Conservation (phyloP, 176 grass and related monocot species). For the Oryza coarctata region DNA sequence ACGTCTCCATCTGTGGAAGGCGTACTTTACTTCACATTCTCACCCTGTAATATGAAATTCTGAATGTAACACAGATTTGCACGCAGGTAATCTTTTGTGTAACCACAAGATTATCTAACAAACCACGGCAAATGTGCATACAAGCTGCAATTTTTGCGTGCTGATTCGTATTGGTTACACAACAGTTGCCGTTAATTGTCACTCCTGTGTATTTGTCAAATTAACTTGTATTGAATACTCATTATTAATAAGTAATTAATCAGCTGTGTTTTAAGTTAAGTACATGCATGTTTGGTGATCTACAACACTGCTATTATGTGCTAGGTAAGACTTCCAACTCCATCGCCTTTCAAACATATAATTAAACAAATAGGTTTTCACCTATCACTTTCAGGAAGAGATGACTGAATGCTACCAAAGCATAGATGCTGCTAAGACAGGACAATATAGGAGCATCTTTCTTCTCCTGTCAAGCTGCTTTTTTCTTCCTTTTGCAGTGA, state of each 20-base stretch:
- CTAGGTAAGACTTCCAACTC: neutral
- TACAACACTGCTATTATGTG: neutral
- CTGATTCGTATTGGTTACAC: neutral
- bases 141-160: neutral
- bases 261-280: neutral
- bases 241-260: neutral
- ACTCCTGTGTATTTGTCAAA: constrained; percentile 13
- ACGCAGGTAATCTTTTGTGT: neutral
- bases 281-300: constrained; percentile 28
- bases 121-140: neutral
- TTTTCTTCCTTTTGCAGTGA: constrained; percentile 29
- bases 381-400: neutral
- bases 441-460: neutral
- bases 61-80: neutral
- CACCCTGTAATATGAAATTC: neutral
- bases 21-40: neutral
- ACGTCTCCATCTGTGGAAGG: neutral
- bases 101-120: neutral
- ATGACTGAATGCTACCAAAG: neutral
- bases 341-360: neutral
- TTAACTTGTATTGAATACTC: neutral
- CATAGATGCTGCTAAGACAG: neutral
- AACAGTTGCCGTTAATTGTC: neutral
- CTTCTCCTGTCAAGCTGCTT: constrained; percentile 33
- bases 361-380: neutral